phyloP scores from a whole-genome alignment of 2,329 filamentous ascomycete genomes.

The Neonectria ditissima region DNA sequence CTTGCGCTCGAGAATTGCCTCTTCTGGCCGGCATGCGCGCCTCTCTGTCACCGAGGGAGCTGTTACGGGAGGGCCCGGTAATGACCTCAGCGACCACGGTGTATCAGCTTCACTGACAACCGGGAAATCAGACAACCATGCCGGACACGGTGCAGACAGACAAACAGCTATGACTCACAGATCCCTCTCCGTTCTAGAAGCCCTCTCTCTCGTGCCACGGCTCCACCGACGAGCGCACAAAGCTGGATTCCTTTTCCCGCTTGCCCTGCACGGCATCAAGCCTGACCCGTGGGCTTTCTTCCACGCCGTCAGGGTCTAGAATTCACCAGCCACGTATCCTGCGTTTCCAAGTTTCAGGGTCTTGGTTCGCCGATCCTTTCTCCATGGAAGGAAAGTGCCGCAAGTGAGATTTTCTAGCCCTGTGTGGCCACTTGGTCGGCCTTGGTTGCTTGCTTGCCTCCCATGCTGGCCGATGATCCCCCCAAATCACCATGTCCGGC shows the following conservation, averaged over 20 bases:
- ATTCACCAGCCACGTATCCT: neutral
- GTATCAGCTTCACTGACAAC: neutral
- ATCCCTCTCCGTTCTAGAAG: slow-evolving; percentile 23
- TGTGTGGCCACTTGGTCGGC: neutral
- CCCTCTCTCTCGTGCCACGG: slow-evolving; percentile 18
- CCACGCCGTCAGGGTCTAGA: neutral
- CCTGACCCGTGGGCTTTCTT: neutral
- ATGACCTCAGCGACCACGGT: neutral
- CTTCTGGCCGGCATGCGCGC: neutral
- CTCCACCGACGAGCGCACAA: slow-evolving; percentile 19
- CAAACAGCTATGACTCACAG: slow-evolving; percentile 19
- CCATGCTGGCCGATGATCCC: slow-evolving; percentile 3
- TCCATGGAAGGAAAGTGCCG: neutral
- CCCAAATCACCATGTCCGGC: neutral
- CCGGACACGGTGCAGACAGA: neutral
- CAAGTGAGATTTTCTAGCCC: neutral
- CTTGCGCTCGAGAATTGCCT: neutral
- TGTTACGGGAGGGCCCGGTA: neutral
- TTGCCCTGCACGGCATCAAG: slow-evolving; percentile 3
- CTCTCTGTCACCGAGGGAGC: neutral
- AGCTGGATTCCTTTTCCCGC: slow-evolving; percentile 7
- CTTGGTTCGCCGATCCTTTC: neutral
- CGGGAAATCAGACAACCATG: neutral
- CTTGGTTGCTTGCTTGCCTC: neutral
- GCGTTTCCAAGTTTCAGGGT: slow-evolving; percentile 3